Evolutionary conservation across 495 filamentous ascomycete species (phyloP), one percentile per base, ranked within the genome.

Genomic region (Emericellopsis terricola): DNA sequence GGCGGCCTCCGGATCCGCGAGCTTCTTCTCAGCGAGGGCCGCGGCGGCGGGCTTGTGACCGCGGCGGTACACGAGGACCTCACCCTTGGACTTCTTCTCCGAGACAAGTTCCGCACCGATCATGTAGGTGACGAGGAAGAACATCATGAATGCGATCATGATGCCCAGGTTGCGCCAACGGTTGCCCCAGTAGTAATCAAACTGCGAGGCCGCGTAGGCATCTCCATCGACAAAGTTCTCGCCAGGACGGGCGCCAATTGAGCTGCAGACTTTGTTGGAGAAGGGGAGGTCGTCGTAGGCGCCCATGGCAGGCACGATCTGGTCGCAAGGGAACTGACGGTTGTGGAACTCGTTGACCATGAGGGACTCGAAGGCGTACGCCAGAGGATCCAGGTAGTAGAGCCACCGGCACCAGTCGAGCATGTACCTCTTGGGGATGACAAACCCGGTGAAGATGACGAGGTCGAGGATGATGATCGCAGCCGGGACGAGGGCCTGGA

Each of bases 391-490:
- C 9, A 94, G 50, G 40, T 82, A 94, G 42, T 82, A 81, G 23
- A 94, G 59, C 86, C 86, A 93, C 19, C 79, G 65, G 42, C 80
- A 81, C 78, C 85, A 94, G 2, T 57, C 63, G 9, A 75, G 70
- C 82, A 92, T 92, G 45, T 77, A 70, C 24, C 50, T 51, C 27
- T 71, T 68, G 0, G 84, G 86, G 40, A 96, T 81, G 2, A 73
- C 74, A 50, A 93, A 94, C 7, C 86, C 86, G 34, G 85, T 93
- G 49, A 89, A 94, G 38, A 92, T 80, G 44, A 91, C 62, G 26
- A 93, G 59, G 28, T 71, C 68, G 31, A 94, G 64, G 51, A 94
- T 87, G 41, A 93, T 65, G 16, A 93, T 52, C 1, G 80, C 79
- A 15, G 82, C 69, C 2, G 81, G 83, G 1, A 82, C 76, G 72